Conservation (phyloP, 73 alveolate genomes). For the Paramecium sexaurelia region DNA sequence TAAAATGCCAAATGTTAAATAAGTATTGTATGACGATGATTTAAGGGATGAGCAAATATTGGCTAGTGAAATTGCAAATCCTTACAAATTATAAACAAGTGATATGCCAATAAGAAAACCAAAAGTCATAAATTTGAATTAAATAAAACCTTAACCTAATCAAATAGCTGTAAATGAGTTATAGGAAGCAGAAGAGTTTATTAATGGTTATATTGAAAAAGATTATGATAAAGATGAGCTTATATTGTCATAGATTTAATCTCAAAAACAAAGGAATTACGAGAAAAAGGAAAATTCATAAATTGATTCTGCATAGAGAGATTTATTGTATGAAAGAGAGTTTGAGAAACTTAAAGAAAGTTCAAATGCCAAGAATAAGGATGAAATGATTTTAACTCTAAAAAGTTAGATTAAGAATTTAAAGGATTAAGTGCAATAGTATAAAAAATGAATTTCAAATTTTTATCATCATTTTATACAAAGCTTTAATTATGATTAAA, state of each 20-base stretch:
- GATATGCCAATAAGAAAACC: constrained; percentile 40
- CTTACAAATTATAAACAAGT: not conserved
- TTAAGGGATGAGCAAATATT: not conserved
- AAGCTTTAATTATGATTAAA: too few species aligned
- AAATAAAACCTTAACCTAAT: not conserved
- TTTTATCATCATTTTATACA: too few species aligned
- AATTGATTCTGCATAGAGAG: not conserved
- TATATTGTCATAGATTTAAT: not conserved
- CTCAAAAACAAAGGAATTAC: not conserved
- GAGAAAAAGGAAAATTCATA: not conserved
- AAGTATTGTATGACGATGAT: constrained; percentile 44
- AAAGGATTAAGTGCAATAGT: not conserved
- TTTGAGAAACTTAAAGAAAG: constrained; percentile 14
- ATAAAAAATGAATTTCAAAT: not conserved
- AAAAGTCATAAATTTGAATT: not conserved
- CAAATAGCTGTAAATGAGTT: not conserved
- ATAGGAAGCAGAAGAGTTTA: not conserved
- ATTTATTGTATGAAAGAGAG: constrained; percentile 20
- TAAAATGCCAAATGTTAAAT: not conserved
- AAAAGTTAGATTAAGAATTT: not conserved
- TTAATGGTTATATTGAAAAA: not conserved
- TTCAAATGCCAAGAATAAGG: constrained; percentile 30
- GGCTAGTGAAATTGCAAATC: not conserved
- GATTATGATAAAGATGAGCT: constrained; percentile 38
- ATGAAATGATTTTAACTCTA: constrained; percentile 5